Evolutionary conservation across 257 asterid species (phyloP).

Genomic region (Nyctanthes arbortristis): DNA sequence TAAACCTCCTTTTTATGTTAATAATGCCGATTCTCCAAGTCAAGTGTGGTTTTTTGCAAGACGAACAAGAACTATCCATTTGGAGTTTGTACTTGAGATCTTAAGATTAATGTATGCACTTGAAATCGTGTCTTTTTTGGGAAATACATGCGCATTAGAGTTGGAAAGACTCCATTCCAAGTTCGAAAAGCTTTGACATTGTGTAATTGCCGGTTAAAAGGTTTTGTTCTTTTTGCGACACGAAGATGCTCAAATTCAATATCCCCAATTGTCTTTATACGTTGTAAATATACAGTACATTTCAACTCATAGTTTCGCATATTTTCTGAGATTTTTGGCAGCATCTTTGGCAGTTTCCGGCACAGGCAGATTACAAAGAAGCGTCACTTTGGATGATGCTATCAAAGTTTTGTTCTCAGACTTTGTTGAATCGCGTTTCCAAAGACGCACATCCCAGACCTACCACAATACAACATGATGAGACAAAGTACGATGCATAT

Average conservation of each 20-base stretch:
- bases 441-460: conserved; percentile 79
- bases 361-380: conserved; percentile 64
- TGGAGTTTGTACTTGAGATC: background rate
- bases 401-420: conserved; percentile 41
- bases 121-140: too few relatives aligned
- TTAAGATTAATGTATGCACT: background rate
- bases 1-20: background rate
- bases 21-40: background rate
- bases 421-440: conserved; percentile 43
- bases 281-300: too few relatives aligned
- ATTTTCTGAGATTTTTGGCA: conserved; percentile 46
- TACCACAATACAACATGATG: conserved; percentile 10
- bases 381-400: conserved; percentile 75
- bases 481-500: too few relatives aligned
- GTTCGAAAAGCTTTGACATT: too few relatives aligned
- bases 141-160: too few relatives aligned
- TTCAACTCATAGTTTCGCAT: conserved; percentile 58
- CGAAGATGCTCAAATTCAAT: too few relatives aligned
- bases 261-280: too few relatives aligned
- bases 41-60: background rate
- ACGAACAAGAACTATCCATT: background rate
- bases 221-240: too few relatives aligned
- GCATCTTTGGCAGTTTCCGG: conserved; percentile 58
- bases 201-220: too few relatives aligned
- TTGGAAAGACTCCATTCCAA: too few relatives aligned